Evolutionary conservation across 768 basidiomycete species (phyloP), one percentile per base, ranked within the genome.

Genomic region (Hygrocybe punicea): DNA sequence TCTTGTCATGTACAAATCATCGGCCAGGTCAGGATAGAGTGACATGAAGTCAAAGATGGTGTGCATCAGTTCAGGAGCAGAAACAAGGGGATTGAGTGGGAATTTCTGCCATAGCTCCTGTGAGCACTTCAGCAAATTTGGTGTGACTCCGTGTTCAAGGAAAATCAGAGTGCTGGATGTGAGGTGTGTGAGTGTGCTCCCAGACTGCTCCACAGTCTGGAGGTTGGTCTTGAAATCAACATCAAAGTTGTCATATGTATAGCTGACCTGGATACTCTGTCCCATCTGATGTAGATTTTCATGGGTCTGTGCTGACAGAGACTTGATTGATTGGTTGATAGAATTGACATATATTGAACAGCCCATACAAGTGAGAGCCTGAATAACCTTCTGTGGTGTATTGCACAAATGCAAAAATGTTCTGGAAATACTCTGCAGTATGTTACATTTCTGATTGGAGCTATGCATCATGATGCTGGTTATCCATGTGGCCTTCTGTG

Each of bases 301-400:
- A 68, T 14, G 1, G 64, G 40, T 42, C 10, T 42, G 4, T 4
- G 40, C 40, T 19, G 40, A 42, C 6, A 42, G 10, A 10, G 40
- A 42, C 11, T 42, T 42, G 40, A 42, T 11, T 19, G 40, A 4
- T 11, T 19, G 4, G 19, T 42, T 3, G 3, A 42, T 42, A 3
- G 40, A 4, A 16, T 42, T 11, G 40, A 14, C 11, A 3, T 4
- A 42, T 3, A 42, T 42, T 10, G 40, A 42, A 4, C 4, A 4
- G 14, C 40, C 67, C 34, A 62, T 59, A 25, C 52, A 59, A 16
- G 62, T 36, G 8, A 68, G 60, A 4, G 56, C 21, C 14, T 67
- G 59, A 19, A 67, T 56, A 8, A 71, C 67, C 17, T 55, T 59
- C 35, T 69, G 62, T 3, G 70, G 67, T 1, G 66, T 60, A 24